A percentile compares a stretch with the other conserved stretches of the same genome.
These are phyloP conservation scores for Hymenotorrendiella dingleyae DNA, from an alignment of 2,329 filamentous ascomycete species.

Conservation along the genomic window DNA sequence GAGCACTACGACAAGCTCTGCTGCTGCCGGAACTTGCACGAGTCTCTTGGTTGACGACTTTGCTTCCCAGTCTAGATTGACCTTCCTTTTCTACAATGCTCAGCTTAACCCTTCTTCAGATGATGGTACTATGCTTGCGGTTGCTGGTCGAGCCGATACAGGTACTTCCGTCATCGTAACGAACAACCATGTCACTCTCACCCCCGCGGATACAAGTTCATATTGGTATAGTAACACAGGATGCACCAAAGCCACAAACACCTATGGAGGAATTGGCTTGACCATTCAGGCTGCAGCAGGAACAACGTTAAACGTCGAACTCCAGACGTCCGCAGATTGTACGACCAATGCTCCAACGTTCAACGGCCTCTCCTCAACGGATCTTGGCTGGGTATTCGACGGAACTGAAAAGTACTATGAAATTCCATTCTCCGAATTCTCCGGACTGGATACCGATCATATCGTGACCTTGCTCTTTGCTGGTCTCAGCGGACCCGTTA, in stretches of 20 bases:
- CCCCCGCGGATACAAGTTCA: constrained; percentile 40
- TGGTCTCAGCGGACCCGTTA: constrained; percentile 40
- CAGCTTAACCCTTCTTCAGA: constrained; percentile 49
- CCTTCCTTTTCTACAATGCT: constrained; percentile 56
- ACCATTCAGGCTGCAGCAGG: constrained; percentile 48
- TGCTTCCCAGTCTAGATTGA: constrained; percentile 54
- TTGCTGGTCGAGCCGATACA: constrained; percentile 19
- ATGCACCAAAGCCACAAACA: constrained; percentile 44
- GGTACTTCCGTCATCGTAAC: constrained; percentile 44
- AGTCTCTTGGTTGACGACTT: constrained; percentile 52
- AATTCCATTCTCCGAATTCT: constrained; percentile 49
- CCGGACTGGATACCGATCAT: constrained; percentile 44
- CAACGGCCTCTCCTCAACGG: constrained; percentile 31
- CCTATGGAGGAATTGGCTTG: constrained; percentile 50
- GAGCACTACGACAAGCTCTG: constrained; percentile 3
- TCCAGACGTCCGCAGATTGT: constrained; percentile 40
- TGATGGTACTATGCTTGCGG: constrained; percentile 44
- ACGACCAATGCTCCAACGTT: constrained; percentile 31
- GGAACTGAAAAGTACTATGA: constrained; percentile 54
- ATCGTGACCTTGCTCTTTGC: constrained; percentile 47
- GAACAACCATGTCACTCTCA: constrained; percentile 46
- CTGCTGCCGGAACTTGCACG: constrained; percentile 30
- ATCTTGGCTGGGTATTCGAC: constrained; percentile 56
- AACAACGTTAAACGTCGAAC: constrained; percentile 44
- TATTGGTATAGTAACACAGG: constrained; percentile 55